These are phyloP conservation scores for Pezicula carpinea DNA, from an alignment of 2,329 filamentous ascomycete species.

Conservation along the genomic window DNA sequence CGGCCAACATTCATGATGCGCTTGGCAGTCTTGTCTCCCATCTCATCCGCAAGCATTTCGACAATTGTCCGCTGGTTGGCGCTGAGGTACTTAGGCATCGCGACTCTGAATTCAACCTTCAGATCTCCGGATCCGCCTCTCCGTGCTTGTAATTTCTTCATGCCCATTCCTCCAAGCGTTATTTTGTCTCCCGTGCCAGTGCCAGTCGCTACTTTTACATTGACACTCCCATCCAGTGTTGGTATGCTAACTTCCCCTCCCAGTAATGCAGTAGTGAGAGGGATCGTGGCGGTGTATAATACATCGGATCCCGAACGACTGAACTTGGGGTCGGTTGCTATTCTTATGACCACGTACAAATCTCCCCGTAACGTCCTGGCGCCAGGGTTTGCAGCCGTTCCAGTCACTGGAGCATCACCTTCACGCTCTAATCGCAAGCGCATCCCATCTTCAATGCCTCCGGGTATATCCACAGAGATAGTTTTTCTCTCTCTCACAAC, in stretches of 20 bases:
- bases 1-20: constrained; percentile 80
- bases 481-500: constrained; percentile 79
- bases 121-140: constrained; percentile 72
- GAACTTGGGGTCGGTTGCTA: constrained; percentile 88
- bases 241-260: constrained; percentile 88
- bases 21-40: constrained; percentile 88
- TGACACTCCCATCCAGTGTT: constrained; percentile 85
- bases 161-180: constrained; percentile 84
- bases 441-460: constrained; percentile 96
- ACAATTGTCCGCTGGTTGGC: constrained; percentile 88
- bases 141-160: constrained; percentile 75
- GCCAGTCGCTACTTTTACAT: constrained; percentile 85
- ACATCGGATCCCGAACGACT: constrained; percentile 84
- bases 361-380: constrained; percentile 72
- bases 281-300: constrained; percentile 85
- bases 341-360: constrained; percentile 84
- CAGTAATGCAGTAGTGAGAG: constrained; percentile 86
- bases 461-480: constrained; percentile 86
- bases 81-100: constrained; percentile 91
- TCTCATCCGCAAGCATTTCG: constrained; percentile 95
- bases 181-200: constrained; percentile 91
- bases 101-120: constrained; percentile 88
- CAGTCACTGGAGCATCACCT: constrained; percentile 80
- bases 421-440: constrained; percentile 78
- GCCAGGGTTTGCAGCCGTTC: constrained; percentile 59